Conservation (phyloP, 176 grass and related monocot species). For the Oryza officinalis region DNA sequence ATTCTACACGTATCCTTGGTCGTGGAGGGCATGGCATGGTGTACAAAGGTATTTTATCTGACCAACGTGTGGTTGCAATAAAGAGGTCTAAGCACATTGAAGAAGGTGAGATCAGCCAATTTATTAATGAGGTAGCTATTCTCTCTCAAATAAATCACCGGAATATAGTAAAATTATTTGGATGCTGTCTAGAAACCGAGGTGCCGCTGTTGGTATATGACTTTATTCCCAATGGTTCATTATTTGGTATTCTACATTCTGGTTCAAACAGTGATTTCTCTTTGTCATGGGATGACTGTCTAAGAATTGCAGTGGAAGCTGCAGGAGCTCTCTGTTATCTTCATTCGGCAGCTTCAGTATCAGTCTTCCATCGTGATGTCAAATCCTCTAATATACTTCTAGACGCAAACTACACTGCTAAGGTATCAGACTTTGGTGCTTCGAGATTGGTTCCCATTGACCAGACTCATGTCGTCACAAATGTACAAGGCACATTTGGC, state of each 20-base stretch:
- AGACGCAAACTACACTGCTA: conserved; percentile 18
- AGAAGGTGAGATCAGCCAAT: background rate
- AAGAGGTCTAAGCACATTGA: background rate
- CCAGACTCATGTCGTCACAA: conserved; percentile 30
- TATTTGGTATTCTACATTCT: conserved; percentile 32
- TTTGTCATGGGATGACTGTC: conserved; percentile 26
- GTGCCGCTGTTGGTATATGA: conserved; percentile 20
- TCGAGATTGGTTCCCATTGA: conserved; percentile 37
- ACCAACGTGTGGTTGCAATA: conserved; percentile 17
- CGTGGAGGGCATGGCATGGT: conserved; percentile 28
- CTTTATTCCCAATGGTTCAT: conserved; percentile 29
- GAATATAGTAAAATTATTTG: background rate
- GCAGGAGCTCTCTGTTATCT: conserved; percentile 32
- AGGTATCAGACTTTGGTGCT: conserved; percentile 49
- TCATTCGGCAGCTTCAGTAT: conserved; percentile 24
- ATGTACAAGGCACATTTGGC: conserved; percentile 39
- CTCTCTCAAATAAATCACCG: conserved; percentile 28
- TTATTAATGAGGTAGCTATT: conserved; percentile 21
- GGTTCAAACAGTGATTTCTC: background rate
- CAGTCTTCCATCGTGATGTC: conserved; percentile 43
- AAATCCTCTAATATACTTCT: conserved; percentile 38
- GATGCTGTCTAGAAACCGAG: conserved; percentile 1
- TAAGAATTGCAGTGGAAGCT: conserved; percentile 26
- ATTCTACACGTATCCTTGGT: conserved; percentile 1
- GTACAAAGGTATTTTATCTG: conserved; percentile 20